Conservation (phyloP, 495 filamentous ascomycete genomes). For the Cenococcum geophilum region DNA sequence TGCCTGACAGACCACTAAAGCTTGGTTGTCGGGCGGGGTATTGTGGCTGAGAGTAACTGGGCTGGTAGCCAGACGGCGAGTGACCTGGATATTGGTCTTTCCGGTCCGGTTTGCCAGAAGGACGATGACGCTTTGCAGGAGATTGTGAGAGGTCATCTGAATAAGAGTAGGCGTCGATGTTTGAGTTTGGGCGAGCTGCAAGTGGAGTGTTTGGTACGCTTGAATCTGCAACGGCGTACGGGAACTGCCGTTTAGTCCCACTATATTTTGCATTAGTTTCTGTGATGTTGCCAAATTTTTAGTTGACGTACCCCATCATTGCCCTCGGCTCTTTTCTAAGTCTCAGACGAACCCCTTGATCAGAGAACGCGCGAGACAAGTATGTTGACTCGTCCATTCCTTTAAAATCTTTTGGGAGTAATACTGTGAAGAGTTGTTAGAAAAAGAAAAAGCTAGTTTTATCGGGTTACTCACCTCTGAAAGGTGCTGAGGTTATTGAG, state of each 20-base stretch:
- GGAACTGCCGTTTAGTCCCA: constrained; percentile 11
- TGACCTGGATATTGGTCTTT: not conserved
- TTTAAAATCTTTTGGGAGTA: constrained; percentile 70
- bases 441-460: constrained; percentile 26
- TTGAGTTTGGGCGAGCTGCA: not conserved
- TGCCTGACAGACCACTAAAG: not conserved
- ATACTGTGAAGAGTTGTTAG: constrained; percentile 42
- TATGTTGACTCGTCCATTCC: constrained; percentile 89
- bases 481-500: constrained; percentile 64
- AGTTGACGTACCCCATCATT: constrained; percentile 12
- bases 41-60: not conserved
- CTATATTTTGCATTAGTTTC: constrained; percentile 1
- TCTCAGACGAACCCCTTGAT: constrained; percentile 86
- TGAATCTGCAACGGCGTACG: constrained; percentile 2
- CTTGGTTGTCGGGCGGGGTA: not conserved
- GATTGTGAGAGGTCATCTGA: not conserved
- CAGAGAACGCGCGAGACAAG: constrained; percentile 85
- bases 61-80: not conserved
- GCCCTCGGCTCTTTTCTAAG: constrained; percentile 58
- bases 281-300: not conserved
- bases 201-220: not conserved
- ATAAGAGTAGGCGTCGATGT: not conserved
- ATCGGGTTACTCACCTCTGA: constrained; percentile 52
- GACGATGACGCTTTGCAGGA: not conserved
- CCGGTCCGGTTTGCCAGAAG: not conserved